Evolutionary conservation across 2,329 filamentous ascomycete genomes (phyloP), one percentile per base, ranked within the genome.

Genomic region (Penicillium sp.): DNA sequence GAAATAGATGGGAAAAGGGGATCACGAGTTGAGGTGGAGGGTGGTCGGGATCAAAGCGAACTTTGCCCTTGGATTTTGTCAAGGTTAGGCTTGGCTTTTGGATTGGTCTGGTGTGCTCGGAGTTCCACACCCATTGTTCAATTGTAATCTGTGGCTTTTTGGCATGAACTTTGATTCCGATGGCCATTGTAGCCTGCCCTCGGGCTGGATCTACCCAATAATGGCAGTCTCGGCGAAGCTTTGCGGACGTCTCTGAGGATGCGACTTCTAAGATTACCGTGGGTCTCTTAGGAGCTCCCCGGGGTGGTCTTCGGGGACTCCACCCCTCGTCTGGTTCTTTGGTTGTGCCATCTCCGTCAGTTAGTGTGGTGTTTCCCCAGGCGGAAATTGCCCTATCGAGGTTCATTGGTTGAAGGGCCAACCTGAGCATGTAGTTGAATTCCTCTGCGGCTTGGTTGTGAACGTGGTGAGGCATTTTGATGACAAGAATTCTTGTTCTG

Each of bases 251-350:
- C 11, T 50, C 46, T 18, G 38, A 48, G 5, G 39, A 42, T 34
- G 7, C 46, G 5, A 48, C 38, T 22, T 48, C 47, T 24, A 50
- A 10, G 5, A 50, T 39, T 24, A 50, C 41, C 24, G 48, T 40
- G 16, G 48, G 48, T 45, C 32, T 45, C 29, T 45, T 50, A 21
- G 41, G 42, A 38, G 48, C 34, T 31, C 32, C 32, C 16, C n/a
- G 48, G 21, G 48, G 48, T 7, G 32, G 32, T 45, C 48, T 50
- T 16, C 36, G 22, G 31, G 49, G 49, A 40, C 49, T 13, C 49
- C 49, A 52, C 13, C 43, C 49, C 16, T 24, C 43, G 32, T 52
- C 43, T 52, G 49, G 36, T 13, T 52, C 27, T 38, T 52, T 52
- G 18, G 0, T 47, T 46, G 18, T 46, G 27, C 49, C 49, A 45